Evolutionary conservation across 2,329 filamentous ascomycete genomes (phyloP), one percentile per base, ranked within the genome.

Genomic region (Colletotrichum cereale): DNA sequence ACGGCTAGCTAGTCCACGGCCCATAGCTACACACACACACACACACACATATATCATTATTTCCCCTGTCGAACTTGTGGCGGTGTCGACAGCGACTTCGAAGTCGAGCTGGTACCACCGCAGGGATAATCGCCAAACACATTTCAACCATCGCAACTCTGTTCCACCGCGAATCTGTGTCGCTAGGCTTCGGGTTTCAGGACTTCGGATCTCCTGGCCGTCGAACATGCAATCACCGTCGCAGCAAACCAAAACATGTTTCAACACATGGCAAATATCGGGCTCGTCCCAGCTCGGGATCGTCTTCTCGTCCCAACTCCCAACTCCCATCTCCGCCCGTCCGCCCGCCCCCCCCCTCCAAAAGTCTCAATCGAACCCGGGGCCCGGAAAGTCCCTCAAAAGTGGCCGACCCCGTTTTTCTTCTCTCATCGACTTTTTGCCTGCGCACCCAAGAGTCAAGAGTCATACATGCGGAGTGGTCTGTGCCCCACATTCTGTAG

Each of bases 1-100:
- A 61, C 71, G 67, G 71, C 71, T 72, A 72, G 69, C 69, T 69
- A 72, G 69, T 69, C 65, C 65, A 69, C 58, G 69, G 48, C 60
- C 69, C 53, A 69, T 72, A 68, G 69, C 66, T 69, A 69, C 53
- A 64, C 48, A 47, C 21, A 47, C 36, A 38, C 36, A 38, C 36
- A 38, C 36, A 38, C 36, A 47, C 58, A 64, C 26, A 50, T 31
- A 71, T 64, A 67, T 68, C 65, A 64, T 64, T 60, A 36, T 55
- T 31, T 55, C 36, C 52, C 50, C 65, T 60, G 68, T 71, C 38
- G 11, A 60, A 65, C 29, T 47, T 47, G 38, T 65, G 63, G 50
- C 42, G 42, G 64, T 52, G 31, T 40, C 29, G 60, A 48, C 21
- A 47, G 34, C 52, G 42, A 29, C 44, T 16, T 31, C 14, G 57